phyloP scores from a whole-genome alignment of 495 filamentous ascomycete species.

The Darksidea phi region DNA sequence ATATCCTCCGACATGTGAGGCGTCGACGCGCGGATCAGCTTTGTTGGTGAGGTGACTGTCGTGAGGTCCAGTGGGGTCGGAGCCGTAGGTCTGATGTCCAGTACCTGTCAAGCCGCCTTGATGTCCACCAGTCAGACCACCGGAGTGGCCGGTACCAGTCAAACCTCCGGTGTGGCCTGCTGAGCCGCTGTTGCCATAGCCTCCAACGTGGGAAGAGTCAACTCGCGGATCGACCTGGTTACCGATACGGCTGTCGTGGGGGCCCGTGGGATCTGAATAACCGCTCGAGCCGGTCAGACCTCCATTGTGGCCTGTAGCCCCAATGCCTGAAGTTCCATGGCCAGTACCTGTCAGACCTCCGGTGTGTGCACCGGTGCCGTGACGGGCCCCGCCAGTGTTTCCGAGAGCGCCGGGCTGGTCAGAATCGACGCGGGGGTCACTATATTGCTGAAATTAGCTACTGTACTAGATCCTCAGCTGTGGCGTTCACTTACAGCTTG shows the following conservation, averaged over 20 bases:
- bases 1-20: slow-evolving; percentile 43
- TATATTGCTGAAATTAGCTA: background rate
- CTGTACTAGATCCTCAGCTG: slow-evolving; percentile 42
- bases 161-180: slow-evolving; percentile 3
- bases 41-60: slow-evolving; percentile 47
- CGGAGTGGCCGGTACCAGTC: slow-evolving; percentile 8
- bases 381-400: slow-evolving; percentile 1
- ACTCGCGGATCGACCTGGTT: slow-evolving; percentile 10
- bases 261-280: background rate
- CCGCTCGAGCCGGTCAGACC: background rate
- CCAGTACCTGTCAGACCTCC: too few species aligned
- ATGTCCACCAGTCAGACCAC: slow-evolving; percentile 14
- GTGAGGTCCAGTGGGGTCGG: slow-evolving; percentile 44
- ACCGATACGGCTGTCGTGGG: background rate
- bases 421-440: slow-evolving; percentile 53
- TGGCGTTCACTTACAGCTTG: slow-evolving; percentile 1
- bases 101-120: background rate
- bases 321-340: too few species aligned
- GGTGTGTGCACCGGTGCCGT: background rate
- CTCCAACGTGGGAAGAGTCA: slow-evolving; percentile 6
- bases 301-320: too few species aligned
- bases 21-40: slow-evolving; percentile 52
- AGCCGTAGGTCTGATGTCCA: background rate
- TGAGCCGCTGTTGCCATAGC: background rate
- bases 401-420: slow-evolving; percentile 12